Conservation (phyloP, 2,329 filamentous ascomycete species). For the Mycocentrospora acerina region DNA sequence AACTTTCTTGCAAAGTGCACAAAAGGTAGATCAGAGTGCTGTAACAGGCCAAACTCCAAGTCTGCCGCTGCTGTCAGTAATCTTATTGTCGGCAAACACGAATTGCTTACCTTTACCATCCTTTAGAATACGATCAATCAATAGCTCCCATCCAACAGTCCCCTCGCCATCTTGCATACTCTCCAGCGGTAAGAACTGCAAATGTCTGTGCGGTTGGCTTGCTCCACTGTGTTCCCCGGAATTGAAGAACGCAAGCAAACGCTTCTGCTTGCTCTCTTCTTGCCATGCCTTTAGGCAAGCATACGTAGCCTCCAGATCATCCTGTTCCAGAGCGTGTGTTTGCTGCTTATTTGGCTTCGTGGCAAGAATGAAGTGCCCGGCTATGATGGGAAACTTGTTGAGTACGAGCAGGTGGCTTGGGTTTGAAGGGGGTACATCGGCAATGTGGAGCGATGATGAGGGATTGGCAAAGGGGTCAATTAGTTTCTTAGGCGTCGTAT, state of each 20-base stretch:
- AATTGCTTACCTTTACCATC: slow-evolving; percentile 6
- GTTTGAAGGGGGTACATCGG: slow-evolving; percentile 47
- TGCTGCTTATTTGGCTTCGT: slow-evolving; percentile 66
- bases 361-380: slow-evolving; percentile 70
- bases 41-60: slow-evolving; percentile 7
- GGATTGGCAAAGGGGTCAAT: slow-evolving; percentile 67
- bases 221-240: slow-evolving; percentile 68
- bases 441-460: slow-evolving; percentile 54
- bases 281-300: slow-evolving; percentile 63
- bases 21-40: slow-evolving; percentile 48
- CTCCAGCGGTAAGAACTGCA: slow-evolving; percentile 69
- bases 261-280: slow-evolving; percentile 27
- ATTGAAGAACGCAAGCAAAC: slow-evolving; percentile 70
- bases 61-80: not conserved
- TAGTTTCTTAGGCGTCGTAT: slow-evolving; percentile 30
- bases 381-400: slow-evolving; percentile 74
- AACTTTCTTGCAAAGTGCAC: slow-evolving; percentile 50
- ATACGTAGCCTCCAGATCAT: slow-evolving; percentile 63
- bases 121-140: slow-evolving; percentile 49
- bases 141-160: slow-evolving; percentile 47
- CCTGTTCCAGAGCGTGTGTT: slow-evolving; percentile 61
- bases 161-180: slow-evolving; percentile 56
- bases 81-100: not conserved
- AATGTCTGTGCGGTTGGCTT: slow-evolving; percentile 70
- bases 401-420: slow-evolving; percentile 65